phyloP scores from a whole-genome alignment of 2,329 filamentous ascomycete genomes.

The Fusarium fujikuroi region DNA sequence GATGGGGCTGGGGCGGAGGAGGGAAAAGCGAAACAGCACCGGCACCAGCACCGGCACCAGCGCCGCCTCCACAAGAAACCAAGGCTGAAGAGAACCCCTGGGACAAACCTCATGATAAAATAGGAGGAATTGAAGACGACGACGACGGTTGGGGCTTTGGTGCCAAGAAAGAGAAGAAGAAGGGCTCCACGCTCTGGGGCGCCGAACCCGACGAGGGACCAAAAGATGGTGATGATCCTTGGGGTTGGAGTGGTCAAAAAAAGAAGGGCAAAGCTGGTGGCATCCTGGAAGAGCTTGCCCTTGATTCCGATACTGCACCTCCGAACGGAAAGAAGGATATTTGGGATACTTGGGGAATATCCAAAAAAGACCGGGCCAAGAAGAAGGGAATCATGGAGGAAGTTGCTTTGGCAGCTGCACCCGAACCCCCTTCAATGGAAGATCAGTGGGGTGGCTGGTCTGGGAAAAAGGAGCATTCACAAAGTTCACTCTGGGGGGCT shows the following conservation, averaged over 20 bases:
- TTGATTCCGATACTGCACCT: conserved; percentile 40
- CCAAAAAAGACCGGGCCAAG: conserved; percentile 48
- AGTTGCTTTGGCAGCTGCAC: conserved; percentile 26
- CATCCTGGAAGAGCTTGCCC: conserved; percentile 25
- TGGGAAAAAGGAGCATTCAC: conserved; percentile 48
- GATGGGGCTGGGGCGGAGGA: conserved; percentile 47
- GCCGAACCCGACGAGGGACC: conserved; percentile 46
- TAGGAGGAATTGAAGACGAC: conserved; percentile 8
- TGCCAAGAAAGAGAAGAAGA: conserved; percentile 56
- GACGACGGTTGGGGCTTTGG: conserved; percentile 49
- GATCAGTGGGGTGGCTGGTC: conserved; percentile 45
- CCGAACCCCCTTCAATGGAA: conserved; percentile 41
- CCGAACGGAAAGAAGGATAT: conserved; percentile 45
- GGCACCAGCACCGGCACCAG: conserved; percentile 52
- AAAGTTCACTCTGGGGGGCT: conserved; percentile 41
- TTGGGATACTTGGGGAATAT: conserved; percentile 48
- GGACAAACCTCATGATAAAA: conserved; percentile 59
- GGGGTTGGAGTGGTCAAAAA: conserved; percentile 51
- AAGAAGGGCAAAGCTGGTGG: conserved; percentile 49
- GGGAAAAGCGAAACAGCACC: conserved; percentile 42
- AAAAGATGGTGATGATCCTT: conserved; percentile 47
- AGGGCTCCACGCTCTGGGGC: conserved; percentile 51
- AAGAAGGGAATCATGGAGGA: conserved; percentile 47
- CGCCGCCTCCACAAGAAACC: conserved; percentile 16
- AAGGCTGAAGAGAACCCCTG: conserved; percentile 57